A percentile compares a stretch with the other conserved stretches of the same genome.
phyloP scores from a whole-genome alignment of 495 filamentous ascomycete genomes.

The Cenococcum geophilum region DNA sequence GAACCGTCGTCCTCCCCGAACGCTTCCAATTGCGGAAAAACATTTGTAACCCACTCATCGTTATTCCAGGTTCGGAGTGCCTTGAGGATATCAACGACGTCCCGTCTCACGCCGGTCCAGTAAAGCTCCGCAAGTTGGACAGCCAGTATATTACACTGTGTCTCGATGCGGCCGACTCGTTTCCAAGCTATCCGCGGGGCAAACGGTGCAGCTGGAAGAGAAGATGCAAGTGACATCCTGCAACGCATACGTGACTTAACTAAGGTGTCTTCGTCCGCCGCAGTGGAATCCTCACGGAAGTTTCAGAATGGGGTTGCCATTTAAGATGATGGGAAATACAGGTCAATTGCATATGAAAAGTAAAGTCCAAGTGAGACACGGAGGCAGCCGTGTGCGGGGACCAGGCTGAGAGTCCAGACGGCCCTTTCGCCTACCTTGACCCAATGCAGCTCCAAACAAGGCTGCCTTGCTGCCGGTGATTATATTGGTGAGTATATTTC shows the following conservation, averaged over 20 bases:
- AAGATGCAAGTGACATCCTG: not conserved
- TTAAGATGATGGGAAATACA: not conserved
- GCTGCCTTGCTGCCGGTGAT: not conserved
- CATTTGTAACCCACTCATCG: not conserved
- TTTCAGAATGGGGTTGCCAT: not conserved
- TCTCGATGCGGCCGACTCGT: not conserved
- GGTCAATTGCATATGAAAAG: not conserved
- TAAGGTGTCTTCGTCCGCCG: not conserved
- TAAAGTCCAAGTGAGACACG: not conserved
- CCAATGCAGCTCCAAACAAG: not conserved
- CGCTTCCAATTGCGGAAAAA: not conserved
- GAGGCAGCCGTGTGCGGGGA: not conserved
- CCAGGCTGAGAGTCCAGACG: not conserved
- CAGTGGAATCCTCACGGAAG: not conserved
- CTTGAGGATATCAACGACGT: not conserved
- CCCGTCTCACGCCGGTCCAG: not conserved
- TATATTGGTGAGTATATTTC: not conserved
- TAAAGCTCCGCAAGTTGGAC: not conserved
- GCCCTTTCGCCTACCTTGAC: not conserved
- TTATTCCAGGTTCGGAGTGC: not conserved
- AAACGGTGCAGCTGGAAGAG: not conserved
- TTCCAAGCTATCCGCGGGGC: not conserved
- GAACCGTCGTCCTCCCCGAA: not conserved
- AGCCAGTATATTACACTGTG: not conserved
- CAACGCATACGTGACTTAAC: not conserved